phyloP scores from a whole-genome alignment of 768 basidiomycete species.

The Leucocoprinus birnbaumii region DNA sequence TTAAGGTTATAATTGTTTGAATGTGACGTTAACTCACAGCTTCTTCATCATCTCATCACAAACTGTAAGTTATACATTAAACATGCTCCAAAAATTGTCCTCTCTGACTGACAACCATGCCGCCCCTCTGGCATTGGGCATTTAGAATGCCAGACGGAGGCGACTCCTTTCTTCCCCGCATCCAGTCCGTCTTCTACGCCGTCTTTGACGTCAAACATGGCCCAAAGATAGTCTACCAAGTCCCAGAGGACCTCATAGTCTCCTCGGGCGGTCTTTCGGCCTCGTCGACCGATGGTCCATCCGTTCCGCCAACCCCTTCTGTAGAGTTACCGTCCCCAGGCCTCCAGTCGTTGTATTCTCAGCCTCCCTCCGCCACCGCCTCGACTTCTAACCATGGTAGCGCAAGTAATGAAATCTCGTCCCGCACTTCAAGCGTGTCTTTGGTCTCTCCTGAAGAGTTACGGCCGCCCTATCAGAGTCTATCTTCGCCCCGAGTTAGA shows the following conservation, averaged over 20 bases:
- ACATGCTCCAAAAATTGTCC: neutral
- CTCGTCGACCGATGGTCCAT: constrained; percentile 21
- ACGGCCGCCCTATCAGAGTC: constrained; percentile 36
- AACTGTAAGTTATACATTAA: constrained; percentile 1
- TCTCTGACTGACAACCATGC: constrained; percentile 2
- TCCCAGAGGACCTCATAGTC: constrained; percentile 87
- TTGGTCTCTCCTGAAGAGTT: constrained; percentile 43
- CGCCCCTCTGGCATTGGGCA: constrained; percentile 8
- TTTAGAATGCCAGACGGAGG: constrained; percentile 29
- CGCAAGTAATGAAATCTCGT: constrained; percentile 25
- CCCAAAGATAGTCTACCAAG: constrained; percentile 89
- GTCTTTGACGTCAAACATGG: constrained; percentile 86
- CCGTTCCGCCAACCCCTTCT: constrained; percentile 38
- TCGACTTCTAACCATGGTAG: constrained; percentile 16
- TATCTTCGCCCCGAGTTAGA: constrained; percentile 44
- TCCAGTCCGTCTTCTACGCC: constrained; percentile 91
- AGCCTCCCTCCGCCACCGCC: constrained; percentile 9
- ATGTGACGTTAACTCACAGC: neutral
- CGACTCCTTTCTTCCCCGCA: constrained; percentile 75
- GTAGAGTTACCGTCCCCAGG: constrained; percentile 26
- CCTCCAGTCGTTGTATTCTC: neutral
- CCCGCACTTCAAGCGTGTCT: constrained; percentile 52
- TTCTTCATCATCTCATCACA: constrained; percentile 9
- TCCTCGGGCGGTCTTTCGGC: constrained; percentile 26
- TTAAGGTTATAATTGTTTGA: constrained; percentile 1